These are phyloP conservation scores for Pestalotiopsis fici DNA, from an alignment of 2,329 filamentous ascomycete genomes.

Conservation along the genomic window DNA sequence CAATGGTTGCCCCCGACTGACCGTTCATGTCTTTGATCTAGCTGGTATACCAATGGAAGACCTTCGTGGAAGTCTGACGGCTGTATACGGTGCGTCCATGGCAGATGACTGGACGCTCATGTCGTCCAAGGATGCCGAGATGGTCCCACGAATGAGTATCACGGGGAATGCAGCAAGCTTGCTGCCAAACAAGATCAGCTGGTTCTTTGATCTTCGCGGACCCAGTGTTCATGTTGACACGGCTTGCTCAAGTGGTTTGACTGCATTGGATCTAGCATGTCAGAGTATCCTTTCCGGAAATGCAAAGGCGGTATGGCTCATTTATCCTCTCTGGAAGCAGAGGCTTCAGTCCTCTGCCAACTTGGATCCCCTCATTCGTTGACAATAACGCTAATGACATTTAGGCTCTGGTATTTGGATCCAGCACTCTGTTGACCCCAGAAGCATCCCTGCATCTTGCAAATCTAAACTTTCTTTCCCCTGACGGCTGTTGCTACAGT, in stretches of 20 bases:
- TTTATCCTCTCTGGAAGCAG: no score
- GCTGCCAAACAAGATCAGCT: slow-evolving; percentile 32
- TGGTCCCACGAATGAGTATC: not conserved
- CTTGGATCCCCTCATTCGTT: no score
- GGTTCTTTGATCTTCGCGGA: slow-evolving; percentile 32
- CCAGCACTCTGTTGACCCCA: slow-evolving; percentile 24
- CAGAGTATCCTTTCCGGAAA: slow-evolving; percentile 3
- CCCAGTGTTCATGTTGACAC: slow-evolving; percentile 31
- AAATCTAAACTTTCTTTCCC: slow-evolving; percentile 30
- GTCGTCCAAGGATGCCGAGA: not conserved
- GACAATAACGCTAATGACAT: not conserved
- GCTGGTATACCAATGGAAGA: not conserved
- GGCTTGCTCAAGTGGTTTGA: slow-evolving; percentile 31
- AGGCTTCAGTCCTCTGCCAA: no score
- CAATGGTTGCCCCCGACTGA: no score
- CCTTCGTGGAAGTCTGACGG: not conserved
- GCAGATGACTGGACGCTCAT: not conserved
- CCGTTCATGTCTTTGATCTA: no score
- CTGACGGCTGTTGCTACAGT: slow-evolving; percentile 26
- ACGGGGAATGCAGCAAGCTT: not conserved
- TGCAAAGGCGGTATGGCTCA: no score
- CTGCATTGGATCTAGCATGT: slow-evolving; percentile 22
- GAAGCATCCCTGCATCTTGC: slow-evolving; percentile 13
- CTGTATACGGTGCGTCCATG: not conserved
- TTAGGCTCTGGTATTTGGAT: slow-evolving; percentile 25